Evolutionary conservation across 1,284 basidiomycete genomes (phyloP), one percentile per base, ranked within the genome.

Genomic region (Hemileccinum hortonii): DNA sequence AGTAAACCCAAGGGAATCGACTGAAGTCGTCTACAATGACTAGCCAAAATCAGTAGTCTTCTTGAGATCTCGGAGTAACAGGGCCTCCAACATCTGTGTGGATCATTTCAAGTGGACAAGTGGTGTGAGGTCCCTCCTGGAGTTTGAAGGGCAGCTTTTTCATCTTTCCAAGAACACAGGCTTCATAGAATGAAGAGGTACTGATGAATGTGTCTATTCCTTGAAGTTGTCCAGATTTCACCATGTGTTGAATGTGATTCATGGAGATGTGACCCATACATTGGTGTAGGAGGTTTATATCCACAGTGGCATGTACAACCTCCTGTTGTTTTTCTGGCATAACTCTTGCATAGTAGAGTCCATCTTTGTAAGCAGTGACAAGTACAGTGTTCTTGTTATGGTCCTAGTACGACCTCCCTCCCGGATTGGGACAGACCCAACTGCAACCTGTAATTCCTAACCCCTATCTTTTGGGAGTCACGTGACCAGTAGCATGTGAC

Each of bases 81-180:
- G 60, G 71, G 18, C 69, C 69, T 44, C 63, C 59, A 7, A 73
- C 50, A 44, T 74, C 69, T 0, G 62, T 62, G 47, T 70, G 70
- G 9, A 73, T 52, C 8, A 70, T 47, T 26, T 72, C 32, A 6
- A 33, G 14, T 15, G 32, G 32, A 14, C 54, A 2, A 69, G 52
- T 0, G 61, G 55, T 11, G 22, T 24, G 22, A 24, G 22, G 6
- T 24, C 22, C 22, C 22, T 24, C 22, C 54, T 56, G 3, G 42
- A 48, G 49, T 54, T 54, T 6, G 49, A 67, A 68, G 6, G 61
- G 63, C 3, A 59, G 55, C 37, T 63, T 64, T 44, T 59, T 58
- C 52, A 63, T 54, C 49, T 71, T 71, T 29, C 54, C 63, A 1
- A 59, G 18, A 6, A 38, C 29, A 48, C 64, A 63, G 1, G 55